Evolutionary conservation across 345 rosid genomes (phyloP).

Genomic region (Salix dunnii): DNA sequence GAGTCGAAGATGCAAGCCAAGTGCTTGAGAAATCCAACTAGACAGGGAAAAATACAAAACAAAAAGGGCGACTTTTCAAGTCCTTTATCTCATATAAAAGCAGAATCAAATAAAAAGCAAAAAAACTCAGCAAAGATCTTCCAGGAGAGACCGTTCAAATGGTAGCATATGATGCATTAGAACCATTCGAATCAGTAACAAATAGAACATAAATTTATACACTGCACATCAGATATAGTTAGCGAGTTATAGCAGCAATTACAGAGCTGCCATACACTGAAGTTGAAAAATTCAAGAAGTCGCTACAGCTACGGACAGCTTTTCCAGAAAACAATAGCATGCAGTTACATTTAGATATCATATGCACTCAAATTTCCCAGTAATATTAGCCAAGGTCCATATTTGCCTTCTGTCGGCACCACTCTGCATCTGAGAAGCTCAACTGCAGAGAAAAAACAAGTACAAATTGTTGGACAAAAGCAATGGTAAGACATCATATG

Average conservation of each 20-base stretch:
- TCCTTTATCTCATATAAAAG: not conserved
- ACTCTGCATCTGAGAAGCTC: conserved; percentile 18
- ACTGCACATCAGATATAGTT: conserved; percentile 45
- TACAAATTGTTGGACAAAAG: not conserved
- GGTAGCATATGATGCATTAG: not conserved
- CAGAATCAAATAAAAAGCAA: not conserved
- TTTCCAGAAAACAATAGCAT: conserved; percentile 23
- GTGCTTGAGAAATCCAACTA: no score
- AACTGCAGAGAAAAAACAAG: conserved; percentile 38
- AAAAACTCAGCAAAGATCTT: not conserved
- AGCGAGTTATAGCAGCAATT: conserved; percentile 39
- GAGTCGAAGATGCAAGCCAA: no score
- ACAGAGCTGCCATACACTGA: conserved; percentile 21
- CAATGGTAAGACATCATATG: not conserved
- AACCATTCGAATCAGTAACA: not conserved
- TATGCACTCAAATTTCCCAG: conserved; percentile 35
- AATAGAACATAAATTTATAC: conserved; percentile 25
- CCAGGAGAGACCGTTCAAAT: not conserved
- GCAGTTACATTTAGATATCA: conserved; percentile 23
- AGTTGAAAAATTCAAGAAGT: conserved; percentile 13
- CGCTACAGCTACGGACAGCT: conserved; percentile 28
- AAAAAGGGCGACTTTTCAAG: not conserved
- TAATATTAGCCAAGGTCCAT: conserved; percentile 31
- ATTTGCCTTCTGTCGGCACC: conserved; percentile 28
- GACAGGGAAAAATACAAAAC: no score